Conservation (phyloP, 441 rosid genomes). For the Euphorbia celastroides region DNA sequence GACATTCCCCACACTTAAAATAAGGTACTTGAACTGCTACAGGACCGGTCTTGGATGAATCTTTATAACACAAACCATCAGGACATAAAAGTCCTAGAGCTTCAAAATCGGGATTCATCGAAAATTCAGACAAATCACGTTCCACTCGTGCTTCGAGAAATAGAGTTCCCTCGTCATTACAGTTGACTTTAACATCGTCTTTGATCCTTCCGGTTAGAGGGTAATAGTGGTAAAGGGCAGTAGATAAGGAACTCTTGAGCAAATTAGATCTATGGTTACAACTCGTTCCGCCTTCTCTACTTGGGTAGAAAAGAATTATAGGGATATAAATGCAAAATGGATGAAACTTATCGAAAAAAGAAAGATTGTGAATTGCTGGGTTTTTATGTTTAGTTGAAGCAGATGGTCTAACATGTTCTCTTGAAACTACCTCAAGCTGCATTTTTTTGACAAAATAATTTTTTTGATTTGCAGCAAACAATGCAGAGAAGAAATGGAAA, state of each 20-base stretch:
- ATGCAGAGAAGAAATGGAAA: too few relatives aligned
- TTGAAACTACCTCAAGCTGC: background rate
- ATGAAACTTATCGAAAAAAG: conserved; percentile 8
- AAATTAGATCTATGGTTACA: background rate
- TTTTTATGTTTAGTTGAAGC: background rate
- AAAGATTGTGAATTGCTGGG: background rate
- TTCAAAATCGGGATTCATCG: background rate
- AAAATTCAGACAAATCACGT: background rate
- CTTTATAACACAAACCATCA: background rate
- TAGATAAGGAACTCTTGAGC: conserved; percentile 4
- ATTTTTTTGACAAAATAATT: too few relatives aligned
- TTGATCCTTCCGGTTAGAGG: conserved; percentile 11
- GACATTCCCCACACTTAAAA: conserved; percentile 28
- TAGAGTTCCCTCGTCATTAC: background rate
- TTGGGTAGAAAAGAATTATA: conserved; percentile 1
- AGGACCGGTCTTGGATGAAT: background rate
- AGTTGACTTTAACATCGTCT: background rate
- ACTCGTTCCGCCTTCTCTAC: background rate
- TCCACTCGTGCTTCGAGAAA: conserved; percentile 4
- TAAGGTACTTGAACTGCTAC: conserved; percentile 24
- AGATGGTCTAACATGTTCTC: background rate
- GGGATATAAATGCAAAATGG: conserved; percentile 6
- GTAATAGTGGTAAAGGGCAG: background rate
- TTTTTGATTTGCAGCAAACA: too few relatives aligned
- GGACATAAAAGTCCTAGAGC: background rate